Percentiles rank a stretch among this genome's conserved stretches.
phyloP scores from a whole-genome alignment of 306 rosid species.

The Cyamopsis tetragonoloba region DNA sequence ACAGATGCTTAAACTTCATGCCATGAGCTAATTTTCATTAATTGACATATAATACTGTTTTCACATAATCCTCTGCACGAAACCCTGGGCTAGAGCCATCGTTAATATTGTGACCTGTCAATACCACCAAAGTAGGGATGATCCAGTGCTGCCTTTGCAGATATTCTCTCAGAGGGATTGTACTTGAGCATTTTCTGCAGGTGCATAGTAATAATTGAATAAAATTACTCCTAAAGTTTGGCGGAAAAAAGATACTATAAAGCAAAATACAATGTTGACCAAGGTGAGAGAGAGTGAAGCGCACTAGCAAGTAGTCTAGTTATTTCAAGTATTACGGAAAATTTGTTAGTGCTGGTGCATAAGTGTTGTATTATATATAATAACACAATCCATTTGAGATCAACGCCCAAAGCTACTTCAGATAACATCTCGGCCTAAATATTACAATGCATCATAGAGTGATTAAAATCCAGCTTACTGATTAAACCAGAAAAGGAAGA shows the following conservation, averaged over 20 bases:
- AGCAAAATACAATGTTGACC: background rate
- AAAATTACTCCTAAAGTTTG: background rate
- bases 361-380: no score
- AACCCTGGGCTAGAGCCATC: background rate
- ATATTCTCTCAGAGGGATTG: constrained; percentile 83
- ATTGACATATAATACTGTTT: background rate
- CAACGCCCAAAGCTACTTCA: background rate
- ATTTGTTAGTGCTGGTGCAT: background rate
- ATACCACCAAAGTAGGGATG: constrained; percentile 93
- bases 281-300: background rate
- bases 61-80: constrained; percentile 9
- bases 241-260: background rate
- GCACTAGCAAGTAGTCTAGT: background rate
- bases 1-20: constrained; percentile 2
- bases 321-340: background rate
- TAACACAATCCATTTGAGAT: no score
- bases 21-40: constrained; percentile 1
- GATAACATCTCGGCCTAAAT: background rate
- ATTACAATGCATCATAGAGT: background rate
- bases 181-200: constrained; percentile 87
- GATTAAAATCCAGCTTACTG: constrained; percentile 7
- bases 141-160: constrained; percentile 94
- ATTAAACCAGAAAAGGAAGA: background rate
- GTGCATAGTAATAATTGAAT: constrained; percentile 12
- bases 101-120: constrained; percentile 82